These are phyloP conservation scores for Pascua guehoae DNA, from an alignment of 1,284 basidiomycete species.

Conservation along the genomic window DNA sequence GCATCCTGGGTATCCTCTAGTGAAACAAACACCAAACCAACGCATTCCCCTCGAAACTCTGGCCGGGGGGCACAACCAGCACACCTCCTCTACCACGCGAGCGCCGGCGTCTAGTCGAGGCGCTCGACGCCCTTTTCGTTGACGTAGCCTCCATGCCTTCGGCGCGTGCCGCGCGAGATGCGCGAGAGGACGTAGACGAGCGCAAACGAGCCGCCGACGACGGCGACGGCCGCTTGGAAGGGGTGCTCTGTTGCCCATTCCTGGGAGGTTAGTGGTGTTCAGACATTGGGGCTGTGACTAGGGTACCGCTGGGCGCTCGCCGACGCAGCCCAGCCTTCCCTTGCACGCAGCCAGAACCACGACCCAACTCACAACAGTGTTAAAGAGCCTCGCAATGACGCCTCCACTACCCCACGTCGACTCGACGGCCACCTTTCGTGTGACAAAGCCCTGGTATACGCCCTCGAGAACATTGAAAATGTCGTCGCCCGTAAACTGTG, in stretches of 20 bases:
- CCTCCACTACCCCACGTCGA: slow-evolving; percentile 41
- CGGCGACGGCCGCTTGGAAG: slow-evolving; percentile 32
- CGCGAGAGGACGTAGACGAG: slow-evolving; percentile 38
- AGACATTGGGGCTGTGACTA: background rate
- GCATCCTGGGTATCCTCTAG: no score
- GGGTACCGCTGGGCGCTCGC: background rate
- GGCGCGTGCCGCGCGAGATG: slow-evolving; percentile 23
- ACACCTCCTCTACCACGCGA: no score
- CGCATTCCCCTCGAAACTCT: no score
- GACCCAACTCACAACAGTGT: slow-evolving; percentile 8
- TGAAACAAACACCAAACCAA: no score
- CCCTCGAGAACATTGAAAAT: slow-evolving; percentile 70
- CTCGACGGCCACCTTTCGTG: slow-evolving; percentile 50
- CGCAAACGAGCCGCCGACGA: slow-evolving; percentile 31
- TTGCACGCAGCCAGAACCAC: no score
- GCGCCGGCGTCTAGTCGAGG: slow-evolving; percentile 4
- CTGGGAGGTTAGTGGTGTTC: slow-evolving; percentile 11
- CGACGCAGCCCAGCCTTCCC: slow-evolving; percentile 14
- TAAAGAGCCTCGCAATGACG: slow-evolving; percentile 39
- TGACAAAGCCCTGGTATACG: slow-evolving; percentile 58
- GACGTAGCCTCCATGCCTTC: slow-evolving; percentile 10
- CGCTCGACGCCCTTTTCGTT: slow-evolving; percentile 17
- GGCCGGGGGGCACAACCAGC: no score
- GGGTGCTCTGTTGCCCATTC: slow-evolving; percentile 42
- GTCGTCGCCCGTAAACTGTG: slow-evolving; percentile 58